Base-by-base conservation (phyloP, 2,329 filamentous ascomycete species). In the Penicillium sp. region DNA sequence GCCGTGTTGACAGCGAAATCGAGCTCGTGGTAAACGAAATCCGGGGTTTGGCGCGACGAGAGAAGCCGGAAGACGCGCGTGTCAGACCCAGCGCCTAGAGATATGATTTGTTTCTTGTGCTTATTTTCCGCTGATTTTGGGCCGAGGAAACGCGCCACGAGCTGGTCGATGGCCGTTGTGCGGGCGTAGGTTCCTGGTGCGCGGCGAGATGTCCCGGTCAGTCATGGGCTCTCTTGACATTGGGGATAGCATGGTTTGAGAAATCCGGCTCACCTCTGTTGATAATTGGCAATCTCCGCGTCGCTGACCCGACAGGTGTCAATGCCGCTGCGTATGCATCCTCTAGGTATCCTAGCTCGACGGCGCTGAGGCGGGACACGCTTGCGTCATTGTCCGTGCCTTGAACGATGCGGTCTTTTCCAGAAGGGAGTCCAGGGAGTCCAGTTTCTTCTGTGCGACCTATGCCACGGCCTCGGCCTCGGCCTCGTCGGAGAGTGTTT, bases 371-470 rank as follows among this genome's bases (percentile, higher is more conserved):
- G 36, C 94, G 86, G 31, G 92, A 96, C 42, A 91, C 86, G 58
- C 91, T 91, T 27, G 94, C 94, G 78, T 99, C 94, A 60, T 88
- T 87, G 75, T 99, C 94, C 3, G 94, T 99, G 62, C 87, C 86
- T 74, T 96, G 93, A 57, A 99, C 88, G 41, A 89, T 84, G 58
- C 82, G 80, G 75, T 97, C 93, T 65, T 88, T 86, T 49, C 73
- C 71, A 10, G 67, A 67, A 56, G 75, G 71, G 25, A 68, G 65
- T 9, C 57, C 41, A 55, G 75, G 71, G 23, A 68, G 65, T 10
- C 57, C 43, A 29, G 54, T 53, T n/a, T 62, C 59, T 41, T 59
- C 52, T 49, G 58, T 43, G 25, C 56, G 52, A 35, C 59, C 66
- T 61, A 57, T 53, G 69, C 73, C 61, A 71, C 74, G 78, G 3